Base-by-base conservation (phyloP, 306 rosid genomes). In the Vigna reflexopilosa region DNA sequence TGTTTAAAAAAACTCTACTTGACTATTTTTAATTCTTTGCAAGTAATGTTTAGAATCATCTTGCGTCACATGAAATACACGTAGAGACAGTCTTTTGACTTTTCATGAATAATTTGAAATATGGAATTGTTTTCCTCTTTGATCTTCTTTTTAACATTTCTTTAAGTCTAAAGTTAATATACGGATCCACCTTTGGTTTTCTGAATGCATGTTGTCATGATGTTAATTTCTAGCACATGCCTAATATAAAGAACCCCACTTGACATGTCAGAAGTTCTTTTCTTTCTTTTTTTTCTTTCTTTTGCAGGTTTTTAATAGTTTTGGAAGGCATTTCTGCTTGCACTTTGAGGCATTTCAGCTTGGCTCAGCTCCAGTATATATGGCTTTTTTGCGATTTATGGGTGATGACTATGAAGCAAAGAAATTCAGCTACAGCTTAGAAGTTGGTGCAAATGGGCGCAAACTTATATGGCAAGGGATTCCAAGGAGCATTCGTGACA, bases 291-390 rank as follows among this genome's bases (percentile, higher is more conserved):
- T 28, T 28, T 28, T 65, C 28, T 19, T 61, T 75, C 66, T 30
- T 61, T 26, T 78, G 65, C 89, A 95, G 98, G 90, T 95, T 61
- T 92, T 95, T 44, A 95, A 89, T 71, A 88, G 98, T 82, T 95
- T 91, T 42, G 98, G 96, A 76, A 86, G 88, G 51, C 92, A 92
- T 34, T 95, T 95, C 79, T 95, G 98, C 84, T 87, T 95, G 89
- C 98, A 95, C 85, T 95, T 95, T 40, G 98, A 95, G 93, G 97
- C 98, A 1, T 95, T 91, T 83, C 97, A 89, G 84, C 76, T 89
- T 32, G 97, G 97, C 0, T 64, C 80, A 72, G 91, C 91, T 32
- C 98, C 97, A 10, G 97, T 92, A 66, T 95, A 89, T 80, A 91
- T 95, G 98, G 97, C 98, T 1, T 95, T 95, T 73, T 71, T 95